Conservation (phyloP, 805 yeast species). For the Metschnikowia orientalis region DNA sequence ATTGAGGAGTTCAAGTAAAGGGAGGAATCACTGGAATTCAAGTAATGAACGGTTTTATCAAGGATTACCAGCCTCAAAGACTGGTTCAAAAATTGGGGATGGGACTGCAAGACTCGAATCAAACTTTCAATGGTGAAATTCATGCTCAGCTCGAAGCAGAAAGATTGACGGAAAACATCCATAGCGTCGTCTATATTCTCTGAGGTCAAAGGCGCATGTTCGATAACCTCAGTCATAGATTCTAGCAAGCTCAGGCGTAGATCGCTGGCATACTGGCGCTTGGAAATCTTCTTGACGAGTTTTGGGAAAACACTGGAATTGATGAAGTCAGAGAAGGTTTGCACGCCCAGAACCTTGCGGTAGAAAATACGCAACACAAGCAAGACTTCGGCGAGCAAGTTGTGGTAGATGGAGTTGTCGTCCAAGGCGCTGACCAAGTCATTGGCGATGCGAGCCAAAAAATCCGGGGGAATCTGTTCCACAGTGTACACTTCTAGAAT, state of each 20-base stretch:
- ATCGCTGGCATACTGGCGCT: constrained; percentile 27
- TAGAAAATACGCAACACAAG: constrained; percentile 20
- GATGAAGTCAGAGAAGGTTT: constrained; percentile 5
- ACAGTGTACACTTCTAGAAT: constrained; percentile 19
- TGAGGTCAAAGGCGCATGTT: constrained; percentile 8
- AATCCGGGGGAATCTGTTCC: constrained; percentile 15
- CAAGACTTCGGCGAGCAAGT: constrained; percentile 27
- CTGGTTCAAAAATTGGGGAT: constrained; percentile 12
- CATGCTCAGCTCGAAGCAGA: constrained; percentile 25
- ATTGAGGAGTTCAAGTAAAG: constrained; percentile 21
- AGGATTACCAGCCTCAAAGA: constrained; percentile 19
- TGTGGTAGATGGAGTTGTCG: constrained; percentile 24
- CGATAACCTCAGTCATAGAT: constrained; percentile 22
- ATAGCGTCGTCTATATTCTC: constrained; percentile 10
- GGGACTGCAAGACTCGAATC: constrained; percentile 15
- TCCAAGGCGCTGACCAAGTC: constrained; percentile 24
- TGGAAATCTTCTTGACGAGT: constrained; percentile 12
- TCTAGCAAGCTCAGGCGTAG: constrained; percentile 25
- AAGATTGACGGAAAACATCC: constrained; percentile 20
- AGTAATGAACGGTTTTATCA: constrained; percentile 16
- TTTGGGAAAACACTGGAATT: constrained; percentile 17
- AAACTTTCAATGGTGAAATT: constrained; percentile 26
- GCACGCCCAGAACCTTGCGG: constrained; percentile 5
- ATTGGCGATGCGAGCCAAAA: constrained; percentile 20
- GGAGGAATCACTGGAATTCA: constrained; percentile 28